These are phyloP conservation scores for Aspergillus niger DNA, from an alignment of 2,329 filamentous ascomycete genomes.

Conservation along the genomic window DNA sequence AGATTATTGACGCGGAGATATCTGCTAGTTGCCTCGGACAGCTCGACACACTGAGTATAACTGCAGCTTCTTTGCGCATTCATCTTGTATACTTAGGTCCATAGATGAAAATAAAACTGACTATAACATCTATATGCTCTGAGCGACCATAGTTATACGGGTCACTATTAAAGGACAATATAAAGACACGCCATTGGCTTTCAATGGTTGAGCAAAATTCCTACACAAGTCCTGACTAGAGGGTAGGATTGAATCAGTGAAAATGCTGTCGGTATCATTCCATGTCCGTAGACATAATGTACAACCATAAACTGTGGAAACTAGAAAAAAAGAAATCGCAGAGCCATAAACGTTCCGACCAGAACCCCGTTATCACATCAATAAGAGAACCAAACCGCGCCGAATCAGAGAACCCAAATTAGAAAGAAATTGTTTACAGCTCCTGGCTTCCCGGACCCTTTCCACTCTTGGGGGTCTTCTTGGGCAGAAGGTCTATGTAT, in stretches of 20 bases:
- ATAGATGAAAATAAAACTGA: not conserved
- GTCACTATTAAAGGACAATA: too few relatives aligned
- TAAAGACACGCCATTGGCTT: not conserved
- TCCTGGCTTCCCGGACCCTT: conserved; percentile 86
- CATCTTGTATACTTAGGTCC: not conserved
- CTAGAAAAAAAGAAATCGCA: conserved; percentile 53
- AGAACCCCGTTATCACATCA: conserved; percentile 74
- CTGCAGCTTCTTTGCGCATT: not conserved
- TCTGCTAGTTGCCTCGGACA: conserved; percentile 17
- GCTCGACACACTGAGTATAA: not conserved
- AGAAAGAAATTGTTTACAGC: conserved; percentile 67
- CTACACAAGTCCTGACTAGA: not conserved
- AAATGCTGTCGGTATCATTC: conserved; percentile 46
- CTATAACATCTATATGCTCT: not conserved
- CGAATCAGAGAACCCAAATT: conserved; percentile 65
- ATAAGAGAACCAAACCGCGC: conserved; percentile 70
- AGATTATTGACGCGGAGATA: conserved; percentile 3
- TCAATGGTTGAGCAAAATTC: not conserved
- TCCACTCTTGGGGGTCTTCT: conserved; percentile 96
- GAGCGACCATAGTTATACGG: too few relatives aligned
- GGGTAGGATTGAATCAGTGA: conserved; percentile 25
- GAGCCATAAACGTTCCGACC: conserved; percentile 61
- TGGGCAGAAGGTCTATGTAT: conserved; percentile 95
- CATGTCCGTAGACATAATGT: conserved; percentile 63
- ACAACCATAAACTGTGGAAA: conserved; percentile 54